These are phyloP conservation scores for Xylariomycetidae sp. DNA, from an alignment of 2,329 filamentous ascomycete species.

Conservation along the genomic window DNA sequence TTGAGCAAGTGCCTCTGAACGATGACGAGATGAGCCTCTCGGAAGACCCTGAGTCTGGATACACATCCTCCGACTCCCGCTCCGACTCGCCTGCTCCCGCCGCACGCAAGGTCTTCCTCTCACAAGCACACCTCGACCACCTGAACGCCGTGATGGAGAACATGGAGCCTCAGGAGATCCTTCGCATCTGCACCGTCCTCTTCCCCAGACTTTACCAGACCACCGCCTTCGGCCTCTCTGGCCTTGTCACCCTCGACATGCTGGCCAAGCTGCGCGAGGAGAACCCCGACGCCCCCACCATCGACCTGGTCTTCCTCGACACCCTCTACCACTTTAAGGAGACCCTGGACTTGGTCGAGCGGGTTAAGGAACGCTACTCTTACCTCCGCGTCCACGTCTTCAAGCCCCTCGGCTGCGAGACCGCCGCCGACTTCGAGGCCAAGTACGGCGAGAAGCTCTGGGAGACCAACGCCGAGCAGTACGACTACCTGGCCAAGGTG, in stretches of 20 bases:
- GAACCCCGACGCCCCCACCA: conserved; percentile 41
- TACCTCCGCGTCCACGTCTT: conserved; percentile 61
- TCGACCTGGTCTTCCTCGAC: conserved; percentile 48
- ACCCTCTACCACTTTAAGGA: conserved; percentile 54
- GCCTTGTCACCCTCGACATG: conserved; percentile 56
- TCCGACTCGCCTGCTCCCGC: neutral
- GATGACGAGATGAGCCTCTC: neutral
- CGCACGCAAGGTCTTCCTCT: neutral
- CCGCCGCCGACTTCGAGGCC: conserved; percentile 55
- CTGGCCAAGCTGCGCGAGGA: conserved; percentile 19
- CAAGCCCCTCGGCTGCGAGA: conserved; percentile 45
- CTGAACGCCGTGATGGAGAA: neutral
- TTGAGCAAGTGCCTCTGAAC: neutral
- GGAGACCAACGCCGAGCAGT: conserved; percentile 64
- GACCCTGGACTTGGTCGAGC: conserved; percentile 48
- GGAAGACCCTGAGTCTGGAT: neutral
- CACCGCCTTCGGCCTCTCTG: conserved; percentile 54
- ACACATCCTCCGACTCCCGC: neutral
- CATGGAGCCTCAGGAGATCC: neutral
- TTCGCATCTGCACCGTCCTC: conserved; percentile 32
- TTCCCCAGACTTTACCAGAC: conserved; percentile 61
- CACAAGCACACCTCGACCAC: neutral
- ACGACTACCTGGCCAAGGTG: conserved; percentile 71
- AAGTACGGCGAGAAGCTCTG: conserved; percentile 62
- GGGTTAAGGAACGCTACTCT: conserved; percentile 55